Base-by-base conservation (phyloP, 441 rosid species). In the Populus tomentosa region DNA sequence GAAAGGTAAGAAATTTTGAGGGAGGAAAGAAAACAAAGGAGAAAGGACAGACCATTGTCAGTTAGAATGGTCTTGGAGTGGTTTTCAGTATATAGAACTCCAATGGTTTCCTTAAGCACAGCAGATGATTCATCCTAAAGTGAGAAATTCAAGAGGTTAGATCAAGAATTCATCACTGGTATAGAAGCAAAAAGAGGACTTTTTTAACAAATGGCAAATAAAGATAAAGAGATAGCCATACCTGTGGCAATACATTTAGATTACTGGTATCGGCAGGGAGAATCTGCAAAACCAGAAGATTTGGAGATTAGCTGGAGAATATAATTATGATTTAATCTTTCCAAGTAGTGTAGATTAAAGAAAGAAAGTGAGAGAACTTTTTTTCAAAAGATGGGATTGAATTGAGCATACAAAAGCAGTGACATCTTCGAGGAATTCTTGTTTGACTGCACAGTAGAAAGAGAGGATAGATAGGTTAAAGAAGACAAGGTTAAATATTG, bases 231-330 rank as follows among this genome's bases (percentile, higher is more conserved):
- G 61, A 21, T 69, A 32, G n/a, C 21, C 65, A 3, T 28, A 88
- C 94, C 91, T 88, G 90, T 0, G 90, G 91, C 75, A 93, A 83
- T 79, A 89, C 83, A 84, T 93, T 87, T 46, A 91, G 82, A 79
- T 82, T 95, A 65, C 75, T 78, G 38, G 65, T 50, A 23, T 89
- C 88, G 35, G 87, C 89, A 75, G 81, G 85, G 72, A 85, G 82
- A 75, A 87, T 87, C 97, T 93, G 87, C 74, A 75, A 35, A 79
- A 70, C 46, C 10, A 75, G 62, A 67, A 35, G 50, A 42, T 42
- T 42, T 11, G 20, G 24, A 38, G 9, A 26, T 36, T 36, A 21
- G 5, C 14, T n/a, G 64, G 20, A 30, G 14, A 32, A 56, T 30
- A 53, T 5, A 7, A 30, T 38, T 32, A 66, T 65, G 2, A 50